These are phyloP conservation scores for Chaetomium olivaceum DNA, from an alignment of 2,329 filamentous ascomycete species.

Conservation along the genomic window DNA sequence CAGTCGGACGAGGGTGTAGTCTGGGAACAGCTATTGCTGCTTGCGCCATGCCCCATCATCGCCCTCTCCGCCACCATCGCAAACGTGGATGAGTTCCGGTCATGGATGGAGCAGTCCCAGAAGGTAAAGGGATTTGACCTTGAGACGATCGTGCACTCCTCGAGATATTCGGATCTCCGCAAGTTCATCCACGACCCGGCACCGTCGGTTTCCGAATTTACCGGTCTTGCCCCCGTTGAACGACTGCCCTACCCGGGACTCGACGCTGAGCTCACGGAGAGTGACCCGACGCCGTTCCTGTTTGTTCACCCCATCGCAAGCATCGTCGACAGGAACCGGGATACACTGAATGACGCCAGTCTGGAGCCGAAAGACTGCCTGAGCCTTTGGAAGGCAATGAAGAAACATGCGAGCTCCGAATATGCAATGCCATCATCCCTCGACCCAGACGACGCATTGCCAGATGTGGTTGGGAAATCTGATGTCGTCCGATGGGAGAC, in stretches of 20 bases:
- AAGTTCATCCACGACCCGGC: slow-evolving; percentile 1
- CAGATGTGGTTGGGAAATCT: not conserved
- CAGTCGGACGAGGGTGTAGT: slow-evolving; percentile 2
- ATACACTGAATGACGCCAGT: not conserved
- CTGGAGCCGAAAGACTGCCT: slow-evolving; percentile 2
- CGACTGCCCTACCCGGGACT: not conserved
- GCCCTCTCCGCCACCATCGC: slow-evolving; percentile 6
- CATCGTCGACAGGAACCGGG: slow-evolving; percentile 2
- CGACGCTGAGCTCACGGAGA: not conserved
- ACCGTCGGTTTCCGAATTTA: not conserved
- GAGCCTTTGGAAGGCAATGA: slow-evolving; percentile 1
- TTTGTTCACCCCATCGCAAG: slow-evolving; percentile 2
- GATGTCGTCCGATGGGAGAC: slow-evolving; percentile 2
- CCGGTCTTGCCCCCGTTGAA: slow-evolving; percentile 5
- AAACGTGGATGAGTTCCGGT: not conserved
- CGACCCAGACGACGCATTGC: not conserved
- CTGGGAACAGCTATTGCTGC: slow-evolving; percentile 5
- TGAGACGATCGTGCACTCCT: slow-evolving; percentile 8
- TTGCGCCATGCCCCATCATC: slow-evolving; percentile 1
- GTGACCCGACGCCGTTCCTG: not conserved
- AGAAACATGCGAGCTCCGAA: not conserved
- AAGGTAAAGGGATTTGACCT: not conserved
- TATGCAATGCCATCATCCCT: not conserved
- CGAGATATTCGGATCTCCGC: slow-evolving; percentile 1
- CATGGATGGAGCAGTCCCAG: not conserved